These are phyloP conservation scores for Vanrija humicola DNA, from an alignment of 1,284 basidiomycete genomes.

Conservation along the genomic window DNA sequence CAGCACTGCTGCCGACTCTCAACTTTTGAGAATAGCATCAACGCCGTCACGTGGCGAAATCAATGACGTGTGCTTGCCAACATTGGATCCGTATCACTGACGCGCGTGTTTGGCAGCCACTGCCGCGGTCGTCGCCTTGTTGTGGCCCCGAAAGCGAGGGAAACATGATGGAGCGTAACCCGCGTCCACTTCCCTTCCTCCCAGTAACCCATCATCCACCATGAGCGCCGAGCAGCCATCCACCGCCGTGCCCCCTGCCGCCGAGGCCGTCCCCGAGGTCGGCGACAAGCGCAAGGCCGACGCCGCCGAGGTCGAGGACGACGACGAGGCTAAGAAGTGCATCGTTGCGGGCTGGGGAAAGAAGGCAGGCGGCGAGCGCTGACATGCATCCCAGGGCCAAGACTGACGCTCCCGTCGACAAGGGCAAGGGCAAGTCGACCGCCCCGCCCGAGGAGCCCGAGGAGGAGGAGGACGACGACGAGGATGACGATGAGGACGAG, in stretches of 20 bases:
- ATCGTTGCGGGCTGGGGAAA: slow-evolving; percentile 2
- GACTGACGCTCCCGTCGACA: slow-evolving; percentile 21
- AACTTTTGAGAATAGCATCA: too few relatives aligned
- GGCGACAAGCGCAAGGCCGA: slow-evolving; percentile 34
- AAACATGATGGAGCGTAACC: too few relatives aligned
- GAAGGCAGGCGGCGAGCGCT: not conserved
- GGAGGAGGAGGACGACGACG: slow-evolving; percentile 22
- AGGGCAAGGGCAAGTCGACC: slow-evolving; percentile 32
- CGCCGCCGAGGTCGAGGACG: slow-evolving; percentile 4
- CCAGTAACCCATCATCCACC: slow-evolving; percentile 3
- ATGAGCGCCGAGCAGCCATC: slow-evolving; percentile 18
- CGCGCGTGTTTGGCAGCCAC: too few relatives aligned
- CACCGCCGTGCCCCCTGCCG: slow-evolving; percentile 3
- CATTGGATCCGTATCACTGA: too few relatives aligned
- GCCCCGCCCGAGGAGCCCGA: slow-evolving; percentile 18
- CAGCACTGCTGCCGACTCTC: too few relatives aligned
- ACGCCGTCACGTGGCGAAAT: too few relatives aligned
- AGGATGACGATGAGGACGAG: slow-evolving; percentile 28
- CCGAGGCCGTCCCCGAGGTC: slow-evolving; percentile 10
- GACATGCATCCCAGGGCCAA: slow-evolving; percentile 20
- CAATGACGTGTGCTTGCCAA: too few relatives aligned
- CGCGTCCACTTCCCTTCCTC: not conserved
- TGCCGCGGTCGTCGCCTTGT: too few relatives aligned
- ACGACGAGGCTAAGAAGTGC: slow-evolving; percentile 31
- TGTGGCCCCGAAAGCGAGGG: too few relatives aligned